Evolutionary conservation across 2,329 filamentous ascomycete species (phyloP), one percentile per base, ranked within the genome.

Genomic region (Clonostachys rosea): DNA sequence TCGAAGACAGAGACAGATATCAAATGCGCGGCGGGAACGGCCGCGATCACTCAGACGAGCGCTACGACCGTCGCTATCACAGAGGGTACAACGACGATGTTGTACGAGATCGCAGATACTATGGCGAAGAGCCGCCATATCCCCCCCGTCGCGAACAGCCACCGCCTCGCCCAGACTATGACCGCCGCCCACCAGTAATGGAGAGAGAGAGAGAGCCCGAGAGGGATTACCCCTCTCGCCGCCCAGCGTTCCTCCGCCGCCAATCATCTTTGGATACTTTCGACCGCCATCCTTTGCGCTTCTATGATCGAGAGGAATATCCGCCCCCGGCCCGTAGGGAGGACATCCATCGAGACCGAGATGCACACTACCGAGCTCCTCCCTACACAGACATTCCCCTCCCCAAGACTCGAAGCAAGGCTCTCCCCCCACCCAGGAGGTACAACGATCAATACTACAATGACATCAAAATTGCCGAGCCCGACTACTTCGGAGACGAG

Each of bases 221-320:
- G 46, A 63, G 75, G 44, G 75, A 70, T 12, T 61, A 65, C 35
- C 66, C 75, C 5, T 78, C 76, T 46, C 75, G 77, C 34, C 78
- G 87, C 42, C 91, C 90, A 3, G 59, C 75, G 33, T 76, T 91
- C 52, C 60, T 94, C 44, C 81, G 91, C 49, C 82, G 91, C 40
- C 91, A 95, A 64, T 95, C 90, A 13, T 95, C 90, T 45, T 75
- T 96, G 37, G 91, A 96, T 64, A 95, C 88, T 0, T 96, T 90
- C 61, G 91, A 96, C 66, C 84, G 91, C 43, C 83, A 83, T 30
- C 86, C 88, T 2, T 60, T 67, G 4, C 67, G 67, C 9, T 72
- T 75, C 54, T 74, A 73, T 46, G 75, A 85, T 36, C 69, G 61
- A 47, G 79, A 83, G 45, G 82, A 87, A 51, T 83, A 84, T 55